Conservation (phyloP, 345 rosid species). For the Anastatica hierochuntica region DNA sequence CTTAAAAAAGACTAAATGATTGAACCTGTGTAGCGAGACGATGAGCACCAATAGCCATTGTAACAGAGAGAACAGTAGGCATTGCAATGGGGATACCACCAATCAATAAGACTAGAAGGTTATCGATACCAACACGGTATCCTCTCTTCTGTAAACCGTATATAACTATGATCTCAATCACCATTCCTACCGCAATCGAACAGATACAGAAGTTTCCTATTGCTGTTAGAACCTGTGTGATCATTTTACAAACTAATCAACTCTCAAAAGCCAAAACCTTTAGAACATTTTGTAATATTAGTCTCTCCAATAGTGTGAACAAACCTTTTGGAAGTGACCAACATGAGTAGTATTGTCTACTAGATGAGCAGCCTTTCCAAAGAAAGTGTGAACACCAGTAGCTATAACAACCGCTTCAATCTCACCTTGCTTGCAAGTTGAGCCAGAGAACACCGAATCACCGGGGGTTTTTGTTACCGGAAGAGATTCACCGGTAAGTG, state of each 20-base stretch:
- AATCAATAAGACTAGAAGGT: conserved; percentile 45
- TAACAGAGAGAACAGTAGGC: conserved; percentile 71
- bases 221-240: conserved; percentile 61
- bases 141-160: conserved; percentile 41
- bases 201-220: conserved; percentile 96
- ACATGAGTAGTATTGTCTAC: conserved; percentile 75
- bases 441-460: conserved; percentile 72
- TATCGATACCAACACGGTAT: conserved; percentile 50
- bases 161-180: conserved; percentile 53
- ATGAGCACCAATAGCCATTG: conserved; percentile 92
- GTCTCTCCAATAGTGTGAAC: too few species aligned
- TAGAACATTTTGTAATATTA: too few species aligned
- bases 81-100: conserved; percentile 72
- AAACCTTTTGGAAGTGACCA: conserved; percentile 88
- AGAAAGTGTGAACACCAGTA: conserved; percentile 88
- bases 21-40: conserved; percentile 74
- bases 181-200: conserved; percentile 79
- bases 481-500: conserved; percentile 51
- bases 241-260: too few species aligned
- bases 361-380: conserved; percentile 92
- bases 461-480: conserved; percentile 71
- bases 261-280: too few species aligned
- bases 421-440: conserved; percentile 91
- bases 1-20: too few species aligned
- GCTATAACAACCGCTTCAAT: conserved; percentile 88